Evolutionary conservation across 139 green algal species (phyloP).

Genomic region (Tetraselmis striata): DNA sequence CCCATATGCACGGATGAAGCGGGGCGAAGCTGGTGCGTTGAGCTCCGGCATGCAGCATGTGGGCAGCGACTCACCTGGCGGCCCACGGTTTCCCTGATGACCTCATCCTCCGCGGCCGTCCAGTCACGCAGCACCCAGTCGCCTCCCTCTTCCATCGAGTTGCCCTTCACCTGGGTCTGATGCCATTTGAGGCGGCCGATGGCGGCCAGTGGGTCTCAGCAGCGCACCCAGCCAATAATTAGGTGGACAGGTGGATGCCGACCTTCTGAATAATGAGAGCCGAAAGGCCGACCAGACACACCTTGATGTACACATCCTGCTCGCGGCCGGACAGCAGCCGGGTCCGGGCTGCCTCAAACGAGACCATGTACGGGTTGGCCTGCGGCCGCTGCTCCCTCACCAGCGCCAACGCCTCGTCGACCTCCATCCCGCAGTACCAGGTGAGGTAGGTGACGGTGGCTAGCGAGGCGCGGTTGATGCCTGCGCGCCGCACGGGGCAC

Average conservation of each 20-base stretch:
- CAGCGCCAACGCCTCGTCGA: background rate
- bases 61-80: background rate
- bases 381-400: conserved; percentile 4
- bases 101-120: background rate
- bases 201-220: too few relatives aligned
- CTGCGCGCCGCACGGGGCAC: too few relatives aligned
- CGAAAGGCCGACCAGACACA: too few relatives aligned
- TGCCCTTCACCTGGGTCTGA: background rate
- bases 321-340: conserved; percentile 2
- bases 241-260: too few relatives aligned
- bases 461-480: background rate
- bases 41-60: background rate
- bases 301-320: conserved; percentile 6
- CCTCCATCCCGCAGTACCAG: background rate
- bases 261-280: too few relatives aligned
- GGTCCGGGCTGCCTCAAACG: background rate
- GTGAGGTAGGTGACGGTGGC: conserved; percentile 1
- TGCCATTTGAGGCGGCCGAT: too few relatives aligned
- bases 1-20: background rate
- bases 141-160: conserved; percentile 2
- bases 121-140: conserved; percentile 6
- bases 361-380: conserved; percentile 6
- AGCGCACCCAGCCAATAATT: too few relatives aligned
- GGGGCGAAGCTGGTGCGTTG: too few relatives aligned
- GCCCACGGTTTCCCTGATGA: background rate